Percentiles rank a stretch among this genome's conserved stretches.
Conservation (phyloP, 2,329 filamentous ascomycete species). For the Immersiporthe knoxdaviesiana region DNA sequence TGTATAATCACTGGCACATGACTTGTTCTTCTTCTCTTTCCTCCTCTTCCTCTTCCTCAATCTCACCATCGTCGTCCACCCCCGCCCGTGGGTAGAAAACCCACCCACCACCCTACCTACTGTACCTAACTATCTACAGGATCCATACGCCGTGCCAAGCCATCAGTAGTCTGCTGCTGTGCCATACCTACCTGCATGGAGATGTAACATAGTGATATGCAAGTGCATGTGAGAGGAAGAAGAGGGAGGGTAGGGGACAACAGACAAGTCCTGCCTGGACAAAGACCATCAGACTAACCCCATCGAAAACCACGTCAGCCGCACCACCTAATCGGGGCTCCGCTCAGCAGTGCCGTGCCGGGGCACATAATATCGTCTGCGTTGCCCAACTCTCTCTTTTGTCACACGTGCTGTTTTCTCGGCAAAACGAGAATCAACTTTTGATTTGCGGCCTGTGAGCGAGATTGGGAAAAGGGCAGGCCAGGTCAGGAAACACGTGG, state of each 20-base stretch:
- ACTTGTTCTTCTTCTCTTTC: not conserved
- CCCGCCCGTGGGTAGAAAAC: not conserved
- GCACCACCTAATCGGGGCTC: not conserved
- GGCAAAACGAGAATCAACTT: not conserved
- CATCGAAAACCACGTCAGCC: slow-evolving; percentile 6
- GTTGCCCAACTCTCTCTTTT: not conserved
- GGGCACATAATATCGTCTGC: not conserved
- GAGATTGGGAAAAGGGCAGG: not conserved
- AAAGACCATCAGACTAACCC: not conserved
- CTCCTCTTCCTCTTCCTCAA: not conserved
- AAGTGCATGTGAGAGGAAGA: not conserved
- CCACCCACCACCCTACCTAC: too few species aligned
- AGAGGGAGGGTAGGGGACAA: not conserved
- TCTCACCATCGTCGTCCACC: not conserved
- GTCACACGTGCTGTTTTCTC: not conserved
- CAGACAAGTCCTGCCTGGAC: not conserved
- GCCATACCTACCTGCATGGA: not conserved
- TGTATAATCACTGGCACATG: not conserved
- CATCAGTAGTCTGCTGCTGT: not conserved
- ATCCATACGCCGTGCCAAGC: not conserved
- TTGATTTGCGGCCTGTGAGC: not conserved
- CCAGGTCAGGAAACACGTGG: too few species aligned
- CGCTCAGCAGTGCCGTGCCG: not conserved
- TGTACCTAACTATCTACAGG: too few species aligned
- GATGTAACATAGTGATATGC: not conserved